These are phyloP conservation scores for Leccinum rimulosum DNA, from an alignment of 768 basidiomycete genomes.

Conservation along the genomic window DNA sequence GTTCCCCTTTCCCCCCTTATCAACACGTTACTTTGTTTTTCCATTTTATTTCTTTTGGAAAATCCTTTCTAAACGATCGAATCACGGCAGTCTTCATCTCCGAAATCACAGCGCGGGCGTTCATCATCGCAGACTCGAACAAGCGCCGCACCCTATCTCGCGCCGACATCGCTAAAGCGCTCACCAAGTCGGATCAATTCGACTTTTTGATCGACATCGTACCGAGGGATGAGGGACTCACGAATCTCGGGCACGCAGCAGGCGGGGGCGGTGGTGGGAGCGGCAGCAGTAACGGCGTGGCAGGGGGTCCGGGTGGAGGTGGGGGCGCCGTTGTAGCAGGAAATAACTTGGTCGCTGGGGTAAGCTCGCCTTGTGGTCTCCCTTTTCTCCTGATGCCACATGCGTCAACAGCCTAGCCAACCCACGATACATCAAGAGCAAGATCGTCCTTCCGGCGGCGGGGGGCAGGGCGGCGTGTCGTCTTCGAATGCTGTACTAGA, in stretches of 20 bases:
- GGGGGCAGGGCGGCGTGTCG: constrained; percentile 17
- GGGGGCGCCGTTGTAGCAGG: constrained; percentile 7
- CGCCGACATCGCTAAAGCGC: constrained; percentile 89
- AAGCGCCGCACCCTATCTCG: constrained; percentile 95
- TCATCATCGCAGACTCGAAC: constrained; percentile 92
- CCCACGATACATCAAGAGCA: constrained; percentile 22
- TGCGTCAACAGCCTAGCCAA: constrained; percentile 23
- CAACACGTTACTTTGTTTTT: neutral
- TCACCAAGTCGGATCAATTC: constrained; percentile 92
- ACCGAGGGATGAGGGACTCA: constrained; percentile 68
- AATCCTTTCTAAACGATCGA: neutral
- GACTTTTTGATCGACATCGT: constrained; percentile 98
- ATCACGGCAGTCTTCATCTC: constrained; percentile 80
- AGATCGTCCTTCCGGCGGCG: constrained; percentile 19
- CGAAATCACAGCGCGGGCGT: constrained; percentile 94
- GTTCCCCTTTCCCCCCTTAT: neutral
- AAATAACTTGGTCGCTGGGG: constrained; percentile 24
- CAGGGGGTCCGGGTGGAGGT: neutral
- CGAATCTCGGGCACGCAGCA: constrained; percentile 19
- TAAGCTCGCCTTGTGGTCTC: constrained; percentile 8
- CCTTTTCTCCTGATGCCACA: neutral
- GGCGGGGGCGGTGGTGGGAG: neutral
- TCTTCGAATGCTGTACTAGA: constrained; percentile 25
- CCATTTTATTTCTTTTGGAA: neutral
- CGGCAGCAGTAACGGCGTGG: neutral